Base-by-base conservation (phyloP, 306 rosid species). In the Sicyos baderoa region DNA sequence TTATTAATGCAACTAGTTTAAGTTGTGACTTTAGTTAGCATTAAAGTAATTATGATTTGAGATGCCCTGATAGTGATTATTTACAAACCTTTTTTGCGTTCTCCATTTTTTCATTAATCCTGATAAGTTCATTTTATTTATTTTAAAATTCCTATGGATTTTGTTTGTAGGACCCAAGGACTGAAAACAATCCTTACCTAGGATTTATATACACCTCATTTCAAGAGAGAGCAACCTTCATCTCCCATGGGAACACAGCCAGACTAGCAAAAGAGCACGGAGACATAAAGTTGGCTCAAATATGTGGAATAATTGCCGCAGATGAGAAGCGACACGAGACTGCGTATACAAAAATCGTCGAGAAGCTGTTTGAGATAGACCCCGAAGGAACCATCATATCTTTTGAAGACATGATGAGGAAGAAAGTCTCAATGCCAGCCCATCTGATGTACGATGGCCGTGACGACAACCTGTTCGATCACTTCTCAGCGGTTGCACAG, bases 191-290 rank as follows among this genome's bases (percentile, higher is more conserved):
- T 62, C 97, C 97, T 18, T 91, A 91, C 81, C 89, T 88, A 21
- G 95, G 93, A 45, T 91, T 91, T 85, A 88, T 91, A 50, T 91
- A 88, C 80, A 91, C 97, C 69, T 85, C 97, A 53, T 91, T 91
- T 73, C 97, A 91, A 80, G 97, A 91, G 75, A 86, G 97, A 80
- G 97, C 97, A 2, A 91, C 97, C 74, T 88, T 88, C 72, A 78
- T 91, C 70, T 91, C 97, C 35, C 97, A 91, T 72, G 97, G 97
- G 72, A 91, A 91, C 85, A 88, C 97, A n/a, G 97, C 97, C 74
- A 86, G 95, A 82, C 95, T 47, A 58, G 97, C 97, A 29, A 91
- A 86, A 84, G 89, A 88, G 52, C 76, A 75, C 32, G 97, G 97
- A 42, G 97, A 91, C 78, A 23, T 86, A 27, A 91, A 86, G 75